Percentiles rank a stretch among this genome's conserved stretches.
These are phyloP conservation scores for Thalassiosira sp. DNA, from an alignment of 352 stramenopile genomes.

Conservation along the genomic window DNA sequence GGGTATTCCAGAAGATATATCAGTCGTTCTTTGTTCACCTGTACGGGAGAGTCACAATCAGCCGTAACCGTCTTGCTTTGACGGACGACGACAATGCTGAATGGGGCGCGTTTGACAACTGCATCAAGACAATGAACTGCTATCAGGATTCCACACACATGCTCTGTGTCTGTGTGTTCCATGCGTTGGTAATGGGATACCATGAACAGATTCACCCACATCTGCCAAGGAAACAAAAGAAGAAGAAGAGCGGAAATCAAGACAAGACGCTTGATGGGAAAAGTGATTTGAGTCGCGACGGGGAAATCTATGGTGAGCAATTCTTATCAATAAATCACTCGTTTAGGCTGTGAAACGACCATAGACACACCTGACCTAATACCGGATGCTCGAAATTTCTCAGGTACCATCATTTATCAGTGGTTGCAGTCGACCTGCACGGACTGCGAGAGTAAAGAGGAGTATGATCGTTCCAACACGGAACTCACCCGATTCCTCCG, in stretches of 20 bases:
- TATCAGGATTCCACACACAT: not conserved
- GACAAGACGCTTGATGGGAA: not conserved
- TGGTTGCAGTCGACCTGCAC: not conserved
- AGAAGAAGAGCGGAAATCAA: not conserved
- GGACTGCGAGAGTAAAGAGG: not conserved
- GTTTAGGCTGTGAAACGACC: no score
- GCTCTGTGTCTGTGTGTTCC: conserved; percentile 16
- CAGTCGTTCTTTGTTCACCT: not conserved
- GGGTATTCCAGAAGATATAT: conserved; percentile 7
- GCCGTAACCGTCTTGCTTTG: not conserved
- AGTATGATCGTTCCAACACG: not conserved
- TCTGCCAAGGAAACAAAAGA: not conserved
- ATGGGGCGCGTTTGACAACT: not conserved
- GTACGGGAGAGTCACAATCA: not conserved
- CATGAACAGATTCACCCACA: not conserved
- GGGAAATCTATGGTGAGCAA: not conserved
- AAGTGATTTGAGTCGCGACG: not conserved
- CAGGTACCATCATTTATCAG: not conserved
- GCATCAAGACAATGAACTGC: not conserved
- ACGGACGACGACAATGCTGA: conserved; percentile 18
- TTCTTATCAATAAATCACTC: not conserved
- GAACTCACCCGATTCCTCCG: not conserved
- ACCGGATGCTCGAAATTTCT: not conserved
- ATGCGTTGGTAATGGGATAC: not conserved
- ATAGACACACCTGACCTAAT: no score